Evolutionary conservation across 371 early-diverging fungal species (phyloP), one percentile per base, ranked within the genome.

Genomic region (Hamiltosporidium magnivora): DNA sequence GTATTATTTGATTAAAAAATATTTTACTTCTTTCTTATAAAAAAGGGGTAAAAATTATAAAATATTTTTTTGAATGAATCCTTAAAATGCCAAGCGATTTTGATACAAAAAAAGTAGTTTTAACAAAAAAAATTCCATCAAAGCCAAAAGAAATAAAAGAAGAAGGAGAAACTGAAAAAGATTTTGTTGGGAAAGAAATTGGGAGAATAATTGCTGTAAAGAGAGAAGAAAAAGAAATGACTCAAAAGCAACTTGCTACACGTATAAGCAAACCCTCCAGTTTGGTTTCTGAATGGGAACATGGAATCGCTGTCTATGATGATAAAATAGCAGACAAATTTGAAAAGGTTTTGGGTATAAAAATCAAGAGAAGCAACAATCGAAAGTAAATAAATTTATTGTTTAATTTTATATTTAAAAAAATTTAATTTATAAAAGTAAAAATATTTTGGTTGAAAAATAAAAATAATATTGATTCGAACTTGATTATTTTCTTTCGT

Each of bases 231-330:
- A 49, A 49, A 12, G 74, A 67, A 36, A 58, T 70, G 37, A 63
- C 66, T 9, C 49, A 52, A 55, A 61, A 44, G 49, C 66, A 76
- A 9, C 52, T 76, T 12, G 77, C 77, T 9, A 63, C 65, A 41
- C 73, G 71, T 14, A 64, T 76, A 53, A 70, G 66, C 53, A 70
- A 68, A 44, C 67, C 63, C 14, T 49, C 53, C 41, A 61, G 53
- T 9, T 38, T 68, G 37, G 49, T 76, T 60, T 41, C 61, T 3
- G 67, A 61, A 3, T 67, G 73, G 61, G 77, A 76, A 54, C 70
- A 71, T 54, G 71, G 74, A 8, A 69, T 58, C 12, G 73, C 69
- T 25, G 56, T 67, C 8, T 76, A 58, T 59, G 71, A 73, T 43
- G 67, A 73, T 38, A 61, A 63, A 43, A 25, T 76, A 37, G 61